Base-by-base conservation (phyloP, 2,329 filamentous ascomycete genomes). In the Epicoccum sorghinum region DNA sequence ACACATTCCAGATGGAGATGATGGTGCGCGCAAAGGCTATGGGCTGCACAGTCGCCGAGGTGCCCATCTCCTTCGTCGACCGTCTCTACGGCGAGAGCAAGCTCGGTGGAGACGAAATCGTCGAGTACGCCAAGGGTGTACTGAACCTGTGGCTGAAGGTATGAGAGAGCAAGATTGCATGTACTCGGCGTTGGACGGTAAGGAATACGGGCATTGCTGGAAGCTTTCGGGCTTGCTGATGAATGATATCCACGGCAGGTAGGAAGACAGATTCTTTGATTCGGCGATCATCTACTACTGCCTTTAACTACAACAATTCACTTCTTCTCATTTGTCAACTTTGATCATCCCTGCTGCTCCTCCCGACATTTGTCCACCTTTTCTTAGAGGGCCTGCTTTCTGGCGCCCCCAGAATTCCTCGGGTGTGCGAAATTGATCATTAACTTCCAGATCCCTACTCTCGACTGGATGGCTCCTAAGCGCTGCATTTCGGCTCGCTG, bases 1-100 rank as follows among this genome's bases (percentile, higher is more conserved):
- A 98, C 76, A 93, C 90, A 36, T 99, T 99, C 83, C 95, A 99
- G 86, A 99, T 99, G 95, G 93, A 97, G 83, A 89, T 99, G 87
- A 98, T 97, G 88, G 93, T 98, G 7, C 84, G 93, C 58, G 95
- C 95, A 30, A 97, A 97, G 85, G 90, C 89, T 13, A 93, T 97
- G 90, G 93, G 95, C 1, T 96, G 86, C 80, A 90, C 88, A 33
- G 93, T 99, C 29, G 91, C 90, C 13, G 95, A 99, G 82, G 93
- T 96, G 57, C 95, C 95, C 10, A 99, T 99, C 65, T 90, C 86
- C 23, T 99, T 99, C 75, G 95, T 68, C 36, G 96, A 99, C 76
- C 86, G 95, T 52, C 77, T 99, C 41, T 99, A 96, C 74, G 95
- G 95, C 29, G 93, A 96, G 80, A 92, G 88, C 73, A 99, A 98